Evolutionary conservation across 225 moss, liverwort and hornwort genomes (phyloP), one percentile per base, ranked within the genome.

Genomic region (Marchantia polymorpha): DNA sequence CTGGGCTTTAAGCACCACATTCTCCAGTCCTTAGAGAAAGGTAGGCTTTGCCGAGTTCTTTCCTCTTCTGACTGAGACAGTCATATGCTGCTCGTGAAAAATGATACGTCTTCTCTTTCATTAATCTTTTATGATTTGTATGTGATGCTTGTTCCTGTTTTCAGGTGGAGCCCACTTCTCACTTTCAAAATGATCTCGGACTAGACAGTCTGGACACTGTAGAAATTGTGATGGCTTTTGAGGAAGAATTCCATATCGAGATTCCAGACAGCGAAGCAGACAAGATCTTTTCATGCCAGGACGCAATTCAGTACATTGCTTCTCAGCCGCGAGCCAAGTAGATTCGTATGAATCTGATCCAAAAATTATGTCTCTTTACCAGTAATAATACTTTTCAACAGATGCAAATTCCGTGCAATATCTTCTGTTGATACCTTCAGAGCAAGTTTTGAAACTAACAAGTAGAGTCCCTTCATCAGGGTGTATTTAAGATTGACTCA

Each of bases 171-270:
- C 91, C 89, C 6, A 88, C 55, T n/a, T 90, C 94, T 64, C 88
- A 92, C 76, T 92, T 94, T 52, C 94, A 94, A 82, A 94, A 94
- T 68, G 94, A 94, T 76, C 87, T 94, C 77, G 92, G 92, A 51
- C 88, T 94, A 0, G 94, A 94, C 82, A 94, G 94, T 82, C 88
- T 94, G 83, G 94, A 94, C 79, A 89, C 94, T 0, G 92, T 94
- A 72, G 94, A 94, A 80, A 86, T 94, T 55, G 91, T 94, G 15
- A 94, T 94, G 94, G 92, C 92, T 26, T 90, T 94, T 55, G 94
- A 94, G 84, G 94, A 94, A 79, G 94, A 92, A 86, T 94, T 94
- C 68, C 76, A 82, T 3, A 79, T 94, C 27, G 94, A 94, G 80
- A 92, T 94, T 30, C 91, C 94, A 1, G 92, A 94, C 70, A 87